Percentiles rank a stretch among this genome's conserved stretches.
phyloP scores from a whole-genome alignment of 257 asterid genomes.

The Plantago elongata region DNA sequence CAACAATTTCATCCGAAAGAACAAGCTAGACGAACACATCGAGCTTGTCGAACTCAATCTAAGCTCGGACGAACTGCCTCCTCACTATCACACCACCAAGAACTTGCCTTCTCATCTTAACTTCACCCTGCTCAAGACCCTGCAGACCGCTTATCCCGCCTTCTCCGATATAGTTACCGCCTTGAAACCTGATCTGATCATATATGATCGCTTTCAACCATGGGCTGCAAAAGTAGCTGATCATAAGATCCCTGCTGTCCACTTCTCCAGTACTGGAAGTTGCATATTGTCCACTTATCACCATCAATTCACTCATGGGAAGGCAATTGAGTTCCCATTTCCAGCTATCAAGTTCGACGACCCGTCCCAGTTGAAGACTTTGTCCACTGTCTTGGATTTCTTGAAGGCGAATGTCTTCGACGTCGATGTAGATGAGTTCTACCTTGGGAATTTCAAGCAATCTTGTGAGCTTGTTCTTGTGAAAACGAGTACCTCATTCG shows the following conservation, averaged over 20 bases:
- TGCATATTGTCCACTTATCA: conserved; percentile 3
- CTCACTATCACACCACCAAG: no score
- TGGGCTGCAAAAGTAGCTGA: no score
- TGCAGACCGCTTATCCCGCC: no score
- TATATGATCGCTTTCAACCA: no score
- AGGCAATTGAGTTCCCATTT: conserved; percentile 15
- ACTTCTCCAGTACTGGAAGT: conserved; percentile 17
- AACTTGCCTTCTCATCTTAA: no score
- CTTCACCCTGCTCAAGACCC: no score
- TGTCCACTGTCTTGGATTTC: neutral
- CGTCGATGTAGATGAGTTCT: conserved; percentile 2
- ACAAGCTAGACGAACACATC: no score
- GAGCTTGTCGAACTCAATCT: no score
- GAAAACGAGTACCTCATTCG: conserved; percentile 26
- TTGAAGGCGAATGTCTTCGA: neutral
- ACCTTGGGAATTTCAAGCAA: conserved; percentile 10
- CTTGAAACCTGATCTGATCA: no score
- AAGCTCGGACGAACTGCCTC: no score
- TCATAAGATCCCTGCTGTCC: conserved; percentile 27
- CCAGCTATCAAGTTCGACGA: conserved; percentile 8
- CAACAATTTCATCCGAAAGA: no score
- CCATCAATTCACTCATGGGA: conserved; percentile 7
- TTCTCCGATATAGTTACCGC: no score
- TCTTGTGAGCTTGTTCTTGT: conserved; percentile 29
- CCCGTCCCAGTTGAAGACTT: conserved; percentile 1